Evolutionary conservation across 805 yeast genomes (phyloP).

Genomic region (Zygosaccharomyces kombuchaensis): DNA sequence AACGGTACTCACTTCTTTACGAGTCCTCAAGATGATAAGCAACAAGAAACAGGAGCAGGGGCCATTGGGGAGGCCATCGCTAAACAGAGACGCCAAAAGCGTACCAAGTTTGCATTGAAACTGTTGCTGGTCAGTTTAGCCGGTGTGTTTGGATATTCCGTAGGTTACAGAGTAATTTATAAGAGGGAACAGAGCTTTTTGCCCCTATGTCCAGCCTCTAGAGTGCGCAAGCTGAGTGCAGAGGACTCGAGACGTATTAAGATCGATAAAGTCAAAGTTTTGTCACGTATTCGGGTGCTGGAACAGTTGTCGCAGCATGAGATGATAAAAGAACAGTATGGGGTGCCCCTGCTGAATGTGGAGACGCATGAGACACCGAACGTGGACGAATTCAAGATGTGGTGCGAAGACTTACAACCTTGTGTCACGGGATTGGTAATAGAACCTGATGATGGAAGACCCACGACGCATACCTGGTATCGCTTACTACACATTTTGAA

Average conservation of each 20-base stretch:
- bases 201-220: conserved; percentile 26
- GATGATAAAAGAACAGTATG: conserved; percentile 32
- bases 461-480: conserved; percentile 23
- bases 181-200: conserved; percentile 24
- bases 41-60: conserved; percentile 5
- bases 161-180: conserved; percentile 30
- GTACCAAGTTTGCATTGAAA: conserved; percentile 16
- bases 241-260: conserved; percentile 23
- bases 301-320: conserved; percentile 27
- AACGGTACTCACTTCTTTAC: conserved; percentile 29
- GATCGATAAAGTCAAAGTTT: conserved; percentile 17
- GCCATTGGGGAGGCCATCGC: conserved; percentile 22
- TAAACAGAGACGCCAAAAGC: conserved; percentile 18
- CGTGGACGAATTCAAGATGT: conserved; percentile 23
- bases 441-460: conserved; percentile 16
- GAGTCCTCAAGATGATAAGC: conserved; percentile 10
- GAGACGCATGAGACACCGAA: conserved; percentile 19
- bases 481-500: conserved; percentile 22
- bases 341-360: conserved; percentile 27
- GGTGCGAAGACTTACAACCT: conserved; percentile 34
- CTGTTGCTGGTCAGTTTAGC: conserved; percentile 17
- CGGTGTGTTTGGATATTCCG: conserved; percentile 25
- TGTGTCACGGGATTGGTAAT: conserved; percentile 28
- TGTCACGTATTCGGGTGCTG: conserved; percentile 22
- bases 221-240: conserved; percentile 22